These are phyloP conservation scores for Auxenochlorella protothecoides DNA, from an alignment of 139 green algal species.

Conservation along the genomic window DNA sequence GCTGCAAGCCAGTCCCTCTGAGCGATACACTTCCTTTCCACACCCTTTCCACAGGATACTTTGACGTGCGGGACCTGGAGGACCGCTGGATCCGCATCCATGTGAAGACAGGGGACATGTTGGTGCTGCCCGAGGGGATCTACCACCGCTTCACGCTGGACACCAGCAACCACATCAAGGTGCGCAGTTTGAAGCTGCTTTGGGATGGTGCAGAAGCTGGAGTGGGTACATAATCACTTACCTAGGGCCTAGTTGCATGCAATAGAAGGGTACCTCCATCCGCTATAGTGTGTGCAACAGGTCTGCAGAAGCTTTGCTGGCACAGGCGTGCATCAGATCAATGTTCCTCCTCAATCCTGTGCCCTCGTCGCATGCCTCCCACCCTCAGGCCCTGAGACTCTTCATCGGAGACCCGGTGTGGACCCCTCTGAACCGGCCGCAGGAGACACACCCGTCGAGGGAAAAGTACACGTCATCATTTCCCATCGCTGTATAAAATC, in stretches of 20 bases:
- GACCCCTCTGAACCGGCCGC: conserved; percentile 49
- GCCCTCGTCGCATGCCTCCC: not conserved
- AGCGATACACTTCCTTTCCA: not conserved
- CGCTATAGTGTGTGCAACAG: not conserved
- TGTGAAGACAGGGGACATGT: conserved; percentile 66
- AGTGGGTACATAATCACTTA: not conserved
- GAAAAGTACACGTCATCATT: not conserved
- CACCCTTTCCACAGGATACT: conserved; percentile 63
- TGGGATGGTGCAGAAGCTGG: not conserved
- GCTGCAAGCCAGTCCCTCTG: not conserved
- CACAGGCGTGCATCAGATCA: not conserved
- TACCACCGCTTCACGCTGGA: conserved; percentile 96
- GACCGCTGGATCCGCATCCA: conserved; percentile 88
- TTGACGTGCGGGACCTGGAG: conserved; percentile 84
- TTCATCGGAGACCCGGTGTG: conserved; percentile 92
- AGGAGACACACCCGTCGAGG: not conserved
- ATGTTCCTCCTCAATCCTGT: not conserved
- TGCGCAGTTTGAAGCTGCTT: not conserved
- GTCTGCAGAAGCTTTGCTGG: not conserved
- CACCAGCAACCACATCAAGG: conserved; percentile 77
- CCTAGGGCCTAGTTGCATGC: not conserved
- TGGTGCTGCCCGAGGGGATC: conserved; percentile 90
- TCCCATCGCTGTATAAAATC: not conserved
- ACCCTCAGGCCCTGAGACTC: conserved; percentile 71
- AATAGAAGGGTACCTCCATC: not conserved